Base-by-base conservation (phyloP, 2,329 filamentous ascomycete genomes). In the Colletotrichum sp. region DNA sequence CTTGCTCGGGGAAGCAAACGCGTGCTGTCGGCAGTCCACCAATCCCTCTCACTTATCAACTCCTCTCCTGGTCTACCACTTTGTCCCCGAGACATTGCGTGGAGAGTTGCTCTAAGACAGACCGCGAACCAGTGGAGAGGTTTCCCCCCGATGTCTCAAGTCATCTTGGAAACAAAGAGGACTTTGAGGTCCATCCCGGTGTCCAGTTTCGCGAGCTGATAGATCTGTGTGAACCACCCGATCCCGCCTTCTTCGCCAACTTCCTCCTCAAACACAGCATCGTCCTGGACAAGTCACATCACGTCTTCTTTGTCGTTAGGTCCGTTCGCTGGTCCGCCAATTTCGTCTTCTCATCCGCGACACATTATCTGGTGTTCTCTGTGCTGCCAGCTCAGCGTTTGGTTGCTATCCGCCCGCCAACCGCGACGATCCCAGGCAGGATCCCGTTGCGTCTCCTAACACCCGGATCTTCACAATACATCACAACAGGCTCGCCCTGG, bases 61-160 rank as follows among this genome's bases (percentile, higher is more conserved):
- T 68, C 44, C 30, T 55, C 24, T 63, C 57, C 49, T 66, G 68
- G 49, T 71, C 68, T 65, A 66, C 68, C 39, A 62, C n/a, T 52
- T 72, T 60, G 26, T 76, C 57, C 52, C 71, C 77, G 59, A 74
- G 76, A 78, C 72, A 71, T 66, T 75, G 75, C 70, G 74, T 72
- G 72, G 69, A 78, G 67, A 78, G 69, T 76, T 76, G 70, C 65
- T 67, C 65, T 64, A 76, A 69, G 73, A 71, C 76, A 67, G 57
- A 72, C 69, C 69, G 57, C 75, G 78, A 76, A 78, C 77, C 72
- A 81, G 78, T 80, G 79, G 78, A 80, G 72, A 79, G 79, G 79
- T 68, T 67, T 71, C 72, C 72, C 76, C 72, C 80, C 78, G 73
- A 80, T 84, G 84, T 85, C 82, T 84, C 80, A 83, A 78, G 78